phyloP scores from a whole-genome alignment of 805 yeast species.

The Saccharomyces eubayanus region DNA sequence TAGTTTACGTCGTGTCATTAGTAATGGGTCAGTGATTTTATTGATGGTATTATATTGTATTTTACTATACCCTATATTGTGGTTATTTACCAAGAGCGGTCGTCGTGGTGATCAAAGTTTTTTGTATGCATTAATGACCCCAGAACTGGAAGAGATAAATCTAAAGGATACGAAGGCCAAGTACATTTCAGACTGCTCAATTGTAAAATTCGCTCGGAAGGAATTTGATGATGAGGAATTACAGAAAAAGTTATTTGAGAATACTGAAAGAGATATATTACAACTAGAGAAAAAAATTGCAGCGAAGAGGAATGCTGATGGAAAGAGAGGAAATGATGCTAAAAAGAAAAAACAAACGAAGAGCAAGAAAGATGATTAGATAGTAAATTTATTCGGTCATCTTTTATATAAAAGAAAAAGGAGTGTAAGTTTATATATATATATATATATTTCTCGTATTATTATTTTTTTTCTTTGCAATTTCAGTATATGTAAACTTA shows the following conservation, averaged over 20 bases:
- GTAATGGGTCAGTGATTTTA: conserved; percentile 66
- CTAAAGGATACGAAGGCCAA: conserved; percentile 47
- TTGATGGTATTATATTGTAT: conserved; percentile 49
- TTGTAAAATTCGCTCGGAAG: conserved; percentile 44
- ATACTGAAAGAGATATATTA: conserved; percentile 50
- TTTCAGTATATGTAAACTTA: neutral
- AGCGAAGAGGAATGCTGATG: conserved; percentile 43
- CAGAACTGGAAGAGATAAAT: conserved; percentile 50
- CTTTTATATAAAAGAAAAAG: neutral
- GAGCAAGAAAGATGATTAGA: conserved; percentile 1
- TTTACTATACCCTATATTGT: conserved; percentile 71
- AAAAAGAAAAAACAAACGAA: conserved; percentile 2
- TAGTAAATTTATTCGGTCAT: neutral
- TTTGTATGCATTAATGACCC: conserved; percentile 60
- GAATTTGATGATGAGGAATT: conserved; percentile 58
- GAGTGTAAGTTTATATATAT: neutral
- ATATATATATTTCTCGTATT: neutral
- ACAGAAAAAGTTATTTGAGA: conserved; percentile 51
- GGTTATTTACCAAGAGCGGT: conserved; percentile 70
- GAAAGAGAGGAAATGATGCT: conserved; percentile 11
- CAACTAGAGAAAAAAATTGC: conserved; percentile 66
- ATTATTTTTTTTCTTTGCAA: neutral
- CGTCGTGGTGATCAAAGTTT: conserved; percentile 74
- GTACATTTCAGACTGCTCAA: conserved; percentile 63
- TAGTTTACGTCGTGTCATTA: conserved; percentile 65